Percentiles rank a stretch among this genome's conserved stretches.
Evolutionary conservation across 768 basidiomycete species (phyloP).

Genomic region (Mycena maculata): DNA sequence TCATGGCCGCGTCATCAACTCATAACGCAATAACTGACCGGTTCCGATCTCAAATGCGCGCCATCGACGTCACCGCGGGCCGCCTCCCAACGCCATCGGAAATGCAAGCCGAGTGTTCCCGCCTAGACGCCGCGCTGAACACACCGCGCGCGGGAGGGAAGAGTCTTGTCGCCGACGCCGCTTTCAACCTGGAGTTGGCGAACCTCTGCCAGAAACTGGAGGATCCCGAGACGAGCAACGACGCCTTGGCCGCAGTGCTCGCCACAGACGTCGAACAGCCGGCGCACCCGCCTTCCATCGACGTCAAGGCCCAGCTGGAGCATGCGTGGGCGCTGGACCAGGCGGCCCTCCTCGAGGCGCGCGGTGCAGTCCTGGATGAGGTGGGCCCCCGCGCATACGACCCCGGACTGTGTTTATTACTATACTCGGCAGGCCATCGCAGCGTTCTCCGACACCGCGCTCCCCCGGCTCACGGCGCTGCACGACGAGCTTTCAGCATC

Average conservation of each 20-base stretch:
- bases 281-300: conserved; percentile 7
- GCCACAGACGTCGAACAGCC: conserved; percentile 6
- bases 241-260: conserved; percentile 13
- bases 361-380: conserved; percentile 39
- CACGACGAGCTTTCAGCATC: conserved; percentile 36
- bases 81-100: conserved; percentile 10
- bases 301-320: conserved; percentile 43
- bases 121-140: conserved; percentile 13
- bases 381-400: no score
- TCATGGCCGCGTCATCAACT: conserved; percentile 5
- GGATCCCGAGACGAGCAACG: background rate
- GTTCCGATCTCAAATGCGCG: conserved; percentile 19
- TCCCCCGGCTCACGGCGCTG: conserved; percentile 39
- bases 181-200: background rate
- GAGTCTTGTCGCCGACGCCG: background rate
- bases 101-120: conserved; percentile 18
- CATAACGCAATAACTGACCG: background rate
- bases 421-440: conserved; percentile 33
- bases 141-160: background rate
- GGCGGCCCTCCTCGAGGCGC: conserved; percentile 36
- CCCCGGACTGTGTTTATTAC: background rate
- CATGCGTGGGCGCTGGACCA: conserved; percentile 49
- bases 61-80: conserved; percentile 6
- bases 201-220: conserved; percentile 9
- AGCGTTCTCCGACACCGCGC: conserved; percentile 35